Base-by-base conservation (phyloP, 2,329 filamentous ascomycete genomes). In the Fusarium oxysporum region DNA sequence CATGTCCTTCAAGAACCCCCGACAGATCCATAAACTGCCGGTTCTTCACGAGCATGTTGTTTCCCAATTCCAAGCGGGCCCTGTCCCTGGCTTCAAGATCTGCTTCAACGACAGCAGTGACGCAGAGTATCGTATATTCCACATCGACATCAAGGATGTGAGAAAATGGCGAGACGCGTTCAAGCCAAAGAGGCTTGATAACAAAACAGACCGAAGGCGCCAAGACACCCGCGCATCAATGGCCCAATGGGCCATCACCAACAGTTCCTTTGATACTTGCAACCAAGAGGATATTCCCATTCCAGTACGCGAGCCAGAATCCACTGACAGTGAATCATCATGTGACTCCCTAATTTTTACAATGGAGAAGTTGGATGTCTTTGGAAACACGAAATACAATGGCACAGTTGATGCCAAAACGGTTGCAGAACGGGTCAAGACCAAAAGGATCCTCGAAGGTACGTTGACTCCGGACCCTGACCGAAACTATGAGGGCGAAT, bases 371-470 rank as follows among this genome's bases (percentile, higher is more conserved):
- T 32, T 32, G 25, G 28, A 41, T 30, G 40, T 56, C 32, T 8
- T 68, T 11, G 43, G 53, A 12, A 21, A 51, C 9, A 32, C 13
- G 16, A 14, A 51, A 17, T 41, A 37, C 11, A 23, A 17, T 17
- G 43, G 32, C 1, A 38, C 23, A 10, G 23, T 58, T 17, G 40
- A 66, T 16, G 16, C 21, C 13, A n/a, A 53, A 19, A 47, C 16
- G 35, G n/a, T 63, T 10, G 19, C 38, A n/a, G 56, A 72, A 16
- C 65, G 70, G n/a, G 21, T 51, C 14, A 60, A 37, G 21, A 48
- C 69, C 14, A 37, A 50, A 19, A 32, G 35, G 40, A 62, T 72
- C 16, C 65, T 72, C 16, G 53, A 72, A 30, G 60, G 70, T 59
- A 70, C 65, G 65, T 40, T 62, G 30, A 44, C 10, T 33, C 59